These are phyloP conservation scores for Torrubiella hemipterigena DNA, from an alignment of 2,329 filamentous ascomycete genomes.

Conservation along the genomic window DNA sequence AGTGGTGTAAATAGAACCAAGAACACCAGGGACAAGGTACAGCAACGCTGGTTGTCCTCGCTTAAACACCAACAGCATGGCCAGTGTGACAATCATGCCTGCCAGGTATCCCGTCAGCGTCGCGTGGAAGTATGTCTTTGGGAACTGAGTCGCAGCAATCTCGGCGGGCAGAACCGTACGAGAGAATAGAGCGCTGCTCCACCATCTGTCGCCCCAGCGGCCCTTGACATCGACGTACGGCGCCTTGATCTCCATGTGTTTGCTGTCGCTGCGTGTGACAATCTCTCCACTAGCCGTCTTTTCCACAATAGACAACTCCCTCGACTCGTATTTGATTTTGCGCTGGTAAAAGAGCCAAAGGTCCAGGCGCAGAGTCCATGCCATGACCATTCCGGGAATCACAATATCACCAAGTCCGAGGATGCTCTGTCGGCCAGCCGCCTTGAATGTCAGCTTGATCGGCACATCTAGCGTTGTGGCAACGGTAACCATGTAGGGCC, in stretches of 20 bases:
- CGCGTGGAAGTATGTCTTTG: constrained; percentile 77
- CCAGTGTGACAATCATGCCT: constrained; percentile 66
- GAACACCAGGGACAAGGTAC: constrained; percentile 81
- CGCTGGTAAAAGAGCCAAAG: constrained; percentile 70
- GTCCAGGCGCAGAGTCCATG: constrained; percentile 81
- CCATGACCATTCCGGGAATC: constrained; percentile 82
- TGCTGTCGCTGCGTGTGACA: constrained; percentile 22
- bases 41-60: constrained; percentile 84
- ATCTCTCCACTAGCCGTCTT: constrained; percentile 19
- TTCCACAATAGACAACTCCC: constrained; percentile 20
- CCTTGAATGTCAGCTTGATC: constrained; percentile 73
- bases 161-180: constrained; percentile 15
- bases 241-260: constrained; percentile 36
- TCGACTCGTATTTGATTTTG: constrained; percentile 40
- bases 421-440: constrained; percentile 61
- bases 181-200: too few relatives aligned
- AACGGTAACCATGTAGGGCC: constrained; percentile 74
- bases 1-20: constrained; percentile 64
- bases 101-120: constrained; percentile 63
- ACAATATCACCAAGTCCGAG: constrained; percentile 92
- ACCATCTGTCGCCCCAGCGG: constrained; percentile 74
- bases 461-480: constrained; percentile 84
- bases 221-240: constrained; percentile 50
- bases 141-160: constrained; percentile 42
- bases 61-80: constrained; percentile 64